Base-by-base conservation (phyloP, 2,329 filamentous ascomycete species). In the Hymenotorrendiella dingleyae region DNA sequence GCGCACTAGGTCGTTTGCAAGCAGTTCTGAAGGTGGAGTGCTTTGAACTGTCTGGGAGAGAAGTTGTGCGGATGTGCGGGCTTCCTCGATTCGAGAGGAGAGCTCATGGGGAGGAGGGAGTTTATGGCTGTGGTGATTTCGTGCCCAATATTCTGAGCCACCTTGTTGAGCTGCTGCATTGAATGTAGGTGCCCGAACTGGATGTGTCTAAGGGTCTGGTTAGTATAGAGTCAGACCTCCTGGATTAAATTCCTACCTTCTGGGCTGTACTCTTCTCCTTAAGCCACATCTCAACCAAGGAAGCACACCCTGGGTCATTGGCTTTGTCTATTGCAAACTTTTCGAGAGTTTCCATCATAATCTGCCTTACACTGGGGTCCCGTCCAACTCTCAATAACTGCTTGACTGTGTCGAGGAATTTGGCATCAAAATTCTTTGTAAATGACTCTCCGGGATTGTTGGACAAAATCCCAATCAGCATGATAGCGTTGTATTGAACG, bases 401-500 rank as follows among this genome's bases (percentile, higher is more conserved):
- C 66, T 90, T 91, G 12, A 86, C 67, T 1, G 80, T 80, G 30
- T 83, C 74, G 40, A 86, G 78, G 59, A 96, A 97, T 57, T 87
- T 87, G 59, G 82, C 74, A 64, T 96, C 90, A 30, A 97, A 65
- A 62, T 94, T 90, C 53, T 85, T 78, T n/a, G 91, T 95, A 59
- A 98, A 98, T 2, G 81, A 88, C 40, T 76, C 74, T 22, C 91
- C 91, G 0, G 93, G 93, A 62, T 98, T 96, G 64, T 97, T 90
- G 54, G 82, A 75, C 52, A 98, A 71, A 58, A 98, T 98, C 48
- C 91, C 84, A 54, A 94, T 73, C 43, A 98, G 76, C 93, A 97
- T 97, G 58, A 97, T 81, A 50, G 88, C 84, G 67, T 97, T 96
- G 73, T 96, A 97, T 65, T 97, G 91, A 54, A 82, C 80, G 56